Conservation (phyloP, 768 basidiomycete species). For the Mycena belliarum region DNA sequence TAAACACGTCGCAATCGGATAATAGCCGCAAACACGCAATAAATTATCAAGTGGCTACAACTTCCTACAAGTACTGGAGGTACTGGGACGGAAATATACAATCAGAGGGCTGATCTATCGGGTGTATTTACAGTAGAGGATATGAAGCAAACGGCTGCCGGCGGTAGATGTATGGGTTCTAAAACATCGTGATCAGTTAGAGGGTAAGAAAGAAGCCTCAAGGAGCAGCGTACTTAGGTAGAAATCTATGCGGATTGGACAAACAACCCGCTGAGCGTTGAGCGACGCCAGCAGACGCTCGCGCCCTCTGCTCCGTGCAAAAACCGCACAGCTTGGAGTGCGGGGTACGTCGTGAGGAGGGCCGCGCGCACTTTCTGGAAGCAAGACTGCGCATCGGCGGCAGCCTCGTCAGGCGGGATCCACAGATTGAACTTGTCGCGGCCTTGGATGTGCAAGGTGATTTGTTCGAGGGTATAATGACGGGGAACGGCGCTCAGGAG, state of each 20-base stretch:
- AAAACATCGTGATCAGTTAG: too few relatives aligned
- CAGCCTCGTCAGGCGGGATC: slow-evolving; percentile 17
- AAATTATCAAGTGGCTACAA: too few relatives aligned
- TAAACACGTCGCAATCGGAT: background rate
- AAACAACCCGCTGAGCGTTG: slow-evolving; percentile 8
- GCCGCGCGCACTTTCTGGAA: slow-evolving; percentile 9
- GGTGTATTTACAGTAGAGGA: too few relatives aligned
- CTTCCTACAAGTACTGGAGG: too few relatives aligned
- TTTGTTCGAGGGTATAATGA: slow-evolving; percentile 1
- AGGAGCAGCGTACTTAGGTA: too few relatives aligned
- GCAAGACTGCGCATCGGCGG: slow-evolving; percentile 14
- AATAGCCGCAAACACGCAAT: background rate
- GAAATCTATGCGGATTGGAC: slow-evolving; percentile 4
- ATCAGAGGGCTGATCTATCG: too few relatives aligned
- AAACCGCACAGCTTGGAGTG: slow-evolving; percentile 6
- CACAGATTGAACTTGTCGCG: slow-evolving; percentile 21
- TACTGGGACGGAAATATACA: too few relatives aligned
- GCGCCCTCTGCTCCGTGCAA: slow-evolving; percentile 13
- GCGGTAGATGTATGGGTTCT: too few relatives aligned
- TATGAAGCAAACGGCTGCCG: too few relatives aligned
- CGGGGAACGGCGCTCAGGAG: background rate
- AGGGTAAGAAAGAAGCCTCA: too few relatives aligned
- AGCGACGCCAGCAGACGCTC: slow-evolving; percentile 10
- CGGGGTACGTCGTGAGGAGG: slow-evolving; percentile 5
- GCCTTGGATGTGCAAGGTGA: slow-evolving; percentile 16